Base-by-base conservation (phyloP, 805 yeast species). In the Naumovozyma baii region DNA sequence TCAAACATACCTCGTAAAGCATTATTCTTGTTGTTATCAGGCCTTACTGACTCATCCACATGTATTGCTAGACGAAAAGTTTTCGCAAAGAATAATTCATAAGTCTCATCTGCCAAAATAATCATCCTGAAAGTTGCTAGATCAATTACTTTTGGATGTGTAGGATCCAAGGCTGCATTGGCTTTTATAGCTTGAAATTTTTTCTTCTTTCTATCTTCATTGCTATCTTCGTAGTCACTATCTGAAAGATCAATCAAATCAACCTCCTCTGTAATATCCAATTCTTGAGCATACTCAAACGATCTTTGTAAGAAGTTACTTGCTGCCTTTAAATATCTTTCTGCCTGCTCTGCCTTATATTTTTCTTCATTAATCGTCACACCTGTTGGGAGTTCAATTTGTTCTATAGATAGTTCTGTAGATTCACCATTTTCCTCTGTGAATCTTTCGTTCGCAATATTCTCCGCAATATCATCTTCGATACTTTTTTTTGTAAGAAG, bases 41-140 rank as follows among this genome's bases (percentile, higher is more conserved):
- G 45, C 33, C 59, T 71, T 34, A 73, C 68, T 29, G 72, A 75
- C 47, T 73, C 72, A 41, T 74, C 72, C 36, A 84, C 68, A 54
- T 83, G 85, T 38, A 84, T 71, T 0, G 90, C 73, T n/a, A 68
- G 59, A 40, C 82, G 70, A 26, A 86, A 65, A 0, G 87, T 80
- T 18, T 69, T 66, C 12, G 84, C 70, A 63, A 92, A 92, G 45
- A 90, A 76, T 31, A 82, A 67, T 59, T 92, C 97, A 49, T 86
- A 82, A 0, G 96, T 83, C 53, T 87, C 97, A 57, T 88, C 96
- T 0, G 97, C 96, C 4, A 90, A 66, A 4, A 92, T 66, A 1
- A 92, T 94, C 98, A 90, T 90, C 45, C 97, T 68, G 64, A 90
- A 90, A 0, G 95, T 87, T 0, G 97, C 85, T 14, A 86, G 65